Evolutionary conservation across 78 protist genomes (phyloP), one percentile per base, ranked within the genome.

Genomic region (Dictyostelium citrinum): DNA sequence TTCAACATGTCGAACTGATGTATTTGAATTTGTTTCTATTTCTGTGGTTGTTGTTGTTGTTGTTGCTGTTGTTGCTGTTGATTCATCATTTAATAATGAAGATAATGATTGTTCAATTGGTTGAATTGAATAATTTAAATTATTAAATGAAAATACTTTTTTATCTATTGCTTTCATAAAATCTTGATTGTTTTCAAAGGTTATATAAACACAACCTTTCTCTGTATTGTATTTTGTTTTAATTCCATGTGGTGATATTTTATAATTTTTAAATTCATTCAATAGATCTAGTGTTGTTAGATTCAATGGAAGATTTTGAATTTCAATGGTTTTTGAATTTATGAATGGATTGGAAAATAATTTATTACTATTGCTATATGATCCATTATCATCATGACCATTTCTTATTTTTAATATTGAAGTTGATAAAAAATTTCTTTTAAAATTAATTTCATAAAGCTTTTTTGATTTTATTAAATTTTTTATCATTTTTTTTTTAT

Each of bases 281-380:
- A 61, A 41, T n/a, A 86, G 45, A 43, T 86, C 92, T 7, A 43
- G 16, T 10, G 46, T 75, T 20, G 92, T 49, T 3, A 77, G 24
- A 43, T 37, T 45, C 3, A 68, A 10, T 75, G 92, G 84, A 2
- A 86, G 27, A 33, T 81, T 60, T 43, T 24, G 78, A 24, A 86
- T 86, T 31, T 86, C 92, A 33, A 86, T 81, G 64, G 64, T 55
- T 20, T 55, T 55, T 20, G 82, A 76, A 60, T 86, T 77, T 35
- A 68, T 31, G 0, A 70, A 71, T 61, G 35, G 12, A n/a, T 60
- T 24, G 1, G 24, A 22, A n/a, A n/a, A 27, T 27, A 27, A 27
- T 24, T 27, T 11, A 27, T 24, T 27, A 27, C 37, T 9, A 61
- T 9, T 24, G n/a, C 68, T 7, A n/a, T n/a, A n/a, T n/a, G n/a